Percentiles rank a stretch among this genome's conserved stretches.
Conservation (phyloP, 345 rosid genomes). For the Cochlearia excelsa region DNA sequence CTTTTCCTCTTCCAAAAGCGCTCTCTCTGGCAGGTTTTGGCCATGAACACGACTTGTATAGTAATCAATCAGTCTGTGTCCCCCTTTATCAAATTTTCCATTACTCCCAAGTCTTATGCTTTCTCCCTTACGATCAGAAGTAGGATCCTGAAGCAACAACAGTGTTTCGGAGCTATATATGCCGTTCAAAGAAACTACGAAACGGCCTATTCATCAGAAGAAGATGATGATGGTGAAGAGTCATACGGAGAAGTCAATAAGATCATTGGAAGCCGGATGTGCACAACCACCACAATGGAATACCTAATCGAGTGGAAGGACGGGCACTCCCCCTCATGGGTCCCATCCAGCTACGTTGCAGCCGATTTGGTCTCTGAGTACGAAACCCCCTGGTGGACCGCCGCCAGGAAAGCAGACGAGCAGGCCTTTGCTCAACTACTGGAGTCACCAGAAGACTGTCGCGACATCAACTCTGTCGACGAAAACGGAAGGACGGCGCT, state of each 20-base stretch:
- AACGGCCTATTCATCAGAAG: conserved; percentile 17
- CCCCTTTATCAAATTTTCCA: conserved; percentile 37
- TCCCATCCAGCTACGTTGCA: conserved; percentile 65
- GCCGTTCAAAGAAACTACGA: conserved; percentile 57
- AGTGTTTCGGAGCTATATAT: conserved; percentile 23
- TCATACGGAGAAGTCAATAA: conserved; percentile 72
- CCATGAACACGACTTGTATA: conserved; percentile 51
- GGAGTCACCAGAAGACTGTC: conserved; percentile 39
- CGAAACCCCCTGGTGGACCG: conserved; percentile 93
- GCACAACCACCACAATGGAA: conserved; percentile 58
- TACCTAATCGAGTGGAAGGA: conserved; percentile 89
- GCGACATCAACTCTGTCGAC: conserved; percentile 78
- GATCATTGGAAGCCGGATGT: conserved; percentile 71
- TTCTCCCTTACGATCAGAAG: conserved; percentile 12
- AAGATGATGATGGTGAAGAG: conserved; percentile 58
- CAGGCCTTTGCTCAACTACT: conserved; percentile 49
- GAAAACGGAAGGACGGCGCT: conserved; percentile 78
- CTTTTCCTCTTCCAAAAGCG: background rate
- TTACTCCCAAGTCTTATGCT: conserved; percentile 2
- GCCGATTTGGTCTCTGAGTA: conserved; percentile 82
- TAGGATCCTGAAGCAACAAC: conserved; percentile 19
- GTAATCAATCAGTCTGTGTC: conserved; percentile 43
- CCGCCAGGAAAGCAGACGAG: conserved; percentile 83
- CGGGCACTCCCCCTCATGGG: conserved; percentile 84
- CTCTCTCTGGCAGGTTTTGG: background rate